Evolutionary conservation across 768 basidiomycete species (phyloP).

Genomic region (Xerocomellus chrysenteron): DNA sequence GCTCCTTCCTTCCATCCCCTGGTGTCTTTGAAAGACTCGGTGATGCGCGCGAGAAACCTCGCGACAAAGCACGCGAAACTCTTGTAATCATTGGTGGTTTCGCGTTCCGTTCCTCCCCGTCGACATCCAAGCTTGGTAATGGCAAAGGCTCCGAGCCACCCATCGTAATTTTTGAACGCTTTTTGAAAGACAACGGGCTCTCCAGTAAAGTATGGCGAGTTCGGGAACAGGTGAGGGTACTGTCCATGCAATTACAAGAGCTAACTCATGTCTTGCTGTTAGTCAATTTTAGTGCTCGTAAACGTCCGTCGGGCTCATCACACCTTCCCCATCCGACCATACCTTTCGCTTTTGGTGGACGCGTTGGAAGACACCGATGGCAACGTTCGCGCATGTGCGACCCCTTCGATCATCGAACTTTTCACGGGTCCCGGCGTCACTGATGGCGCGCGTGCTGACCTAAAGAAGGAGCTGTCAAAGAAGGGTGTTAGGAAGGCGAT

Average conservation of each 20-base stretch:
- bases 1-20: conserved; percentile 69
- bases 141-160: conserved; percentile 71
- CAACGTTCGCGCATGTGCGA: conserved; percentile 84
- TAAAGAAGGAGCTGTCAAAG: conserved; percentile 89
- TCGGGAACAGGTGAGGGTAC: conserved; percentile 72
- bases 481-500: conserved; percentile 87
- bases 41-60: conserved; percentile 67
- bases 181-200: conserved; percentile 69
- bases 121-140: conserved; percentile 43
- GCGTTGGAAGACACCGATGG: conserved; percentile 89
- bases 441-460: conserved; percentile 85
- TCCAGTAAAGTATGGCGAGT: conserved; percentile 84
- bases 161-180: conserved; percentile 65
- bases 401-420: conserved; percentile 75
- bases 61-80: conserved; percentile 72
- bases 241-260: background rate
- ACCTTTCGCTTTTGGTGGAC: conserved; percentile 76
- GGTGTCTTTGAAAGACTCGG: conserved; percentile 83
- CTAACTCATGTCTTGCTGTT: conserved; percentile 1
- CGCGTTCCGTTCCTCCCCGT: conserved; percentile 58
- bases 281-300: conserved; percentile 68
- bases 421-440: conserved; percentile 83
- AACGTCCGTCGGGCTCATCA: conserved; percentile 69
- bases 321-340: conserved; percentile 79
- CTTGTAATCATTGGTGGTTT: conserved; percentile 73